phyloP scores from a whole-genome alignment of 257 asterid genomes.

The Catharanthus roseus region DNA sequence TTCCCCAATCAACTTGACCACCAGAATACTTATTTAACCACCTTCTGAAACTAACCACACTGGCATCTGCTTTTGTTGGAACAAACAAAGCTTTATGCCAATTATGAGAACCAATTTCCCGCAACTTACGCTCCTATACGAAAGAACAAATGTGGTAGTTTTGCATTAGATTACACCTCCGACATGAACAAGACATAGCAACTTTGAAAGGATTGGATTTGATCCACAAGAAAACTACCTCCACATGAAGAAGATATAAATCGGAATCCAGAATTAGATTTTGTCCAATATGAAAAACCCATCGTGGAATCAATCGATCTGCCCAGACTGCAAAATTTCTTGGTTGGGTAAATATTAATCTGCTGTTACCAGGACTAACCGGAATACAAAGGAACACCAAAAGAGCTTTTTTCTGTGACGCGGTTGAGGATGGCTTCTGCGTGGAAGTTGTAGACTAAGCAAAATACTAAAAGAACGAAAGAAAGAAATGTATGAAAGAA shows the following conservation, averaged over 20 bases:
- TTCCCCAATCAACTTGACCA: slow-evolving; percentile 57
- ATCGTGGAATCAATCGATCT: slow-evolving; percentile 54
- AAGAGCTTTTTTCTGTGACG: slow-evolving; percentile 28
- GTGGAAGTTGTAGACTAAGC: slow-evolving; percentile 1
- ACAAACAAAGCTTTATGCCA: slow-evolving; percentile 72
- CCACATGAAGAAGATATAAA: slow-evolving; percentile 76
- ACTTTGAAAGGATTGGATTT: background rate
- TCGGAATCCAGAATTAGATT: slow-evolving; percentile 80
- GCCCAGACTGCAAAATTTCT: slow-evolving; percentile 73
- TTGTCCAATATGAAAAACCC: slow-evolving; percentile 72
- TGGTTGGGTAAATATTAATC: slow-evolving; percentile 59
- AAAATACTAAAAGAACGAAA: background rate
- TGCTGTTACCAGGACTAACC: slow-evolving; percentile 84
- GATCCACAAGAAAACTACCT: slow-evolving; percentile 41
- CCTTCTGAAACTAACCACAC: slow-evolving; percentile 55
- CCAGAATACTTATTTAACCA: slow-evolving; percentile 74
- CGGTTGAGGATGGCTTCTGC: slow-evolving; percentile 39
- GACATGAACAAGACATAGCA: background rate
- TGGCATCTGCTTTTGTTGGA: slow-evolving; percentile 69
- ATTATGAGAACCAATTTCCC: slow-evolving; percentile 47
- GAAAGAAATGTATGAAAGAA: background rate
- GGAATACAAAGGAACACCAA: slow-evolving; percentile 69
- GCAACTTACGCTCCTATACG: slow-evolving; percentile 56
- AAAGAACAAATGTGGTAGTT: background rate
- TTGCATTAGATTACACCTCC: background rate